These are phyloP conservation scores for Backusella mclennaniae DNA, from an alignment of 192 early-diverging fungal genomes.

Conservation along the genomic window DNA sequence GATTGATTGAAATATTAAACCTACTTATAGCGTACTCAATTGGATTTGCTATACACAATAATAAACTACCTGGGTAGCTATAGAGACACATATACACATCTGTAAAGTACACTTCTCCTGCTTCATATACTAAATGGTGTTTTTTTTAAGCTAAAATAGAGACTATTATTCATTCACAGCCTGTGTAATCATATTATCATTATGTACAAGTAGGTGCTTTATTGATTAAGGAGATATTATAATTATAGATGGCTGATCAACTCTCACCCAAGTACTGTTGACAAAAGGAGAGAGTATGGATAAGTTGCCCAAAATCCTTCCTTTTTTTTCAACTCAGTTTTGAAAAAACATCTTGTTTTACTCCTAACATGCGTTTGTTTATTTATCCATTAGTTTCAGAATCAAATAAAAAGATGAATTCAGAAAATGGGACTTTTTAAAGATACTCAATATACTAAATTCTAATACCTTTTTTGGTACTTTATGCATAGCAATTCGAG, in stretches of 20 bases:
- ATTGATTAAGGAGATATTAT: background rate
- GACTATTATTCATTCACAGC: background rate
- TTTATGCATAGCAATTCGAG: too few species aligned
- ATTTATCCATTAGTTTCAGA: too few species aligned
- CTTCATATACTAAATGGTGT: background rate
- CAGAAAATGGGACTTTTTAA: too few species aligned
- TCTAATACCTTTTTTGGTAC: too few species aligned
- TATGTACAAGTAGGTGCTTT: constrained; percentile 2
- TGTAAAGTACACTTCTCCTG: background rate
- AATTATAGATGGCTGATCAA: background rate
- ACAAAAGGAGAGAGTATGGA: background rate
- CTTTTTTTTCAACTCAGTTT: background rate
- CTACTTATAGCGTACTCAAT: too few species aligned
- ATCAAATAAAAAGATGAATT: too few species aligned
- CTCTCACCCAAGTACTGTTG: background rate
- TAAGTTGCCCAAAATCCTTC: too few species aligned
- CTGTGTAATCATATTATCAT: background rate
- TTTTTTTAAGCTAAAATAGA: background rate
- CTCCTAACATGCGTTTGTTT: too few species aligned
- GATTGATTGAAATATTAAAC: background rate
- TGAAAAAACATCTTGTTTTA: background rate
- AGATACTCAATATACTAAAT: too few species aligned
- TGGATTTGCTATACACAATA: too few species aligned
- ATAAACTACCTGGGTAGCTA: too few species aligned
- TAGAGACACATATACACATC: too few species aligned